Conservation (phyloP, 1,139 yeast species). For the Ogataea hybrid region DNA sequence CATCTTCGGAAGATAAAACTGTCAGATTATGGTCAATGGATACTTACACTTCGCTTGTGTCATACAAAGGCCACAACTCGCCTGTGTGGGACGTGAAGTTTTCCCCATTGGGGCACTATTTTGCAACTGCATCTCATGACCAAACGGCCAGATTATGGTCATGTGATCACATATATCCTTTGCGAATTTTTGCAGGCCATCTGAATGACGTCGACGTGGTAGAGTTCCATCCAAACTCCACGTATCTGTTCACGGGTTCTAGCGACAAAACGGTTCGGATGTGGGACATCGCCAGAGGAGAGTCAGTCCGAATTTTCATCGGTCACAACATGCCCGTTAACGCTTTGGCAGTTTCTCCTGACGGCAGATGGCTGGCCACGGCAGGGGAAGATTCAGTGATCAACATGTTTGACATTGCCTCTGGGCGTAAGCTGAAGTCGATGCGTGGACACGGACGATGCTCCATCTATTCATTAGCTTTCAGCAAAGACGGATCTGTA, state of each 20-base stretch:
- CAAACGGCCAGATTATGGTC: constrained; percentile 98
- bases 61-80: constrained; percentile 94
- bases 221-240: constrained; percentile 93
- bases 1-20: constrained; percentile 89
- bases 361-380: constrained; percentile 94
- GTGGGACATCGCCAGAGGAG: constrained; percentile 96
- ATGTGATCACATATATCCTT: constrained; percentile 94
- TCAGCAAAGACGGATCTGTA: constrained; percentile 84
- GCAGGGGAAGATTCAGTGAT: constrained; percentile 94
- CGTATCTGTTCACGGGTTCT: constrained; percentile 91
- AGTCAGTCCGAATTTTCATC: constrained; percentile 87
- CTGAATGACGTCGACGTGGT: constrained; percentile 95
- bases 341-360: constrained; percentile 87
- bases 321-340: constrained; percentile 92
- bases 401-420: constrained; percentile 92
- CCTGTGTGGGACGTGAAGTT: constrained; percentile 98
- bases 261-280: constrained; percentile 93
- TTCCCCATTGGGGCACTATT: constrained; percentile 94
- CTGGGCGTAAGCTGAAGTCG: constrained; percentile 80
- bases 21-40: constrained; percentile 94
- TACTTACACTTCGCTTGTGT: constrained; percentile 82
- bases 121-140: constrained; percentile 96
- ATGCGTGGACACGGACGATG: constrained; percentile 91
- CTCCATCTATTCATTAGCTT: constrained; percentile 80
- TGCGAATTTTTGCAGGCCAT: constrained; percentile 96